Evolutionary conservation across 2,329 filamentous ascomycete species (phyloP), one percentile per base, ranked within the genome.

Genomic region (Akanthomyces uredinophilus): DNA sequence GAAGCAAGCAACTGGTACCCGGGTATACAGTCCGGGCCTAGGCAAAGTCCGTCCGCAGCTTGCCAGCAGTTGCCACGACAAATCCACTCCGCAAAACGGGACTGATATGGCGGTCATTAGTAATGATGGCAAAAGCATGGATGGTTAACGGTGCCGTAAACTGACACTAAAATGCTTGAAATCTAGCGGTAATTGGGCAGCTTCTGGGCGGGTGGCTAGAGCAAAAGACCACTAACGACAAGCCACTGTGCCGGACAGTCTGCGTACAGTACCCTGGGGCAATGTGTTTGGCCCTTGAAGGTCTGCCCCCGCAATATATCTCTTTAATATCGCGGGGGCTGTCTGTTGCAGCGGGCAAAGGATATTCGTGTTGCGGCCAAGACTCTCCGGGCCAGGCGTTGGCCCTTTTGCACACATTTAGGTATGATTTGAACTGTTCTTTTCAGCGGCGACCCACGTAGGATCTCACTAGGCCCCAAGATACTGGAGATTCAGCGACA

Each of bases 221-320:
- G 14, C 22, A 24, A 27, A 16, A 22, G 49, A 11, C 13, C 22
- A 16, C 8, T 13, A n/a, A 22, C 18, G 22, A 24, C 35, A 51
- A 49, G 56, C 56, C 47, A 59, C 46, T 11, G 8, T 18, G 41
- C 20, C 29, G 37, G 22, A 16, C 43, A 18, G 24, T 51, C 37
- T 52, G 57, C 50, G 56, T 60, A 60, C 57, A 8, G 57, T 60
- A 60, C 57, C 57, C 57, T 43, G 32, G 41, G 35, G 22, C 22
- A 14, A 29, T 27, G 11, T n/a, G 7, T 43, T 43, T 22, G 52
- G 22, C 16, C 29, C 7, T 14, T 43, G 2, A 13, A 16, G 10
- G 29, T 8, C 29, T 27, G 16, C 27, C 16, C 24, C 52, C 24
- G 37, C 37, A 18, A 37, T 43, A 35, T 54, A 7, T 22, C 22